A percentile compares a stretch with the other conserved stretches of the same genome.
phyloP scores from a whole-genome alignment of 331 rosid genomes.

The Arachis monticola region DNA sequence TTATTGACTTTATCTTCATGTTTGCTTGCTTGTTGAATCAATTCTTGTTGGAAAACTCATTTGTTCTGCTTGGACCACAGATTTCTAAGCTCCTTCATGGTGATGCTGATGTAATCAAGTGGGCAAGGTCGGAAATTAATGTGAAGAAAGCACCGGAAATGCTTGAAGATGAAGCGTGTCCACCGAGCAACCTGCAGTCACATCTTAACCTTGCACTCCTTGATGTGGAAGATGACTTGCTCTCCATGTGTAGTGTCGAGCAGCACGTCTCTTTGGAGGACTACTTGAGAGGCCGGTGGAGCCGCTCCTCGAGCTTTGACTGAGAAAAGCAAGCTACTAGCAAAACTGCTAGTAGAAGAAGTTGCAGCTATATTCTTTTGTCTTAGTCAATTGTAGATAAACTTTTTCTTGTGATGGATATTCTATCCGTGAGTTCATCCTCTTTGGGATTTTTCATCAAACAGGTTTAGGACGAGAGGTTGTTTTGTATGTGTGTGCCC shows the following conservation, averaged over 20 bases:
- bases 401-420: conserved; percentile 31
- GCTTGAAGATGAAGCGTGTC: conserved; percentile 64
- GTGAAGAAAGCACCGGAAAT: conserved; percentile 52
- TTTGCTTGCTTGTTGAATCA: conserved; percentile 10
- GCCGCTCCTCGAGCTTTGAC: conserved; percentile 96
- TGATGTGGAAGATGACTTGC: conserved; percentile 90
- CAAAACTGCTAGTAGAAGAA: conserved; percentile 28
- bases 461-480: conserved; percentile 93
- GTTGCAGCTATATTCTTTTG: conserved; percentile 12
- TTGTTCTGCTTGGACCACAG: conserved; percentile 55
- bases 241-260: conserved; percentile 78
- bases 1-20: conserved; percentile 37
- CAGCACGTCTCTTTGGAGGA: conserved; percentile 80
- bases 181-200: conserved; percentile 74
- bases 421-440: conserved; percentile 18
- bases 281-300: conserved; percentile 88
- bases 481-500: conserved; percentile 85
- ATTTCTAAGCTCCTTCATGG: conserved; percentile 86
- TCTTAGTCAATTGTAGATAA: conserved; percentile 54
- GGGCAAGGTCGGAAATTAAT: conserved; percentile 78
- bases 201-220: conserved; percentile 92
- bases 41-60: conserved; percentile 30
- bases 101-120: conserved; percentile 65
- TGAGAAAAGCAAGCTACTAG: conserved; percentile 41
- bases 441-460: conserved; percentile 31